Base-by-base conservation (phyloP, 768 basidiomycete genomes). In the Hypholoma fasciculare region DNA sequence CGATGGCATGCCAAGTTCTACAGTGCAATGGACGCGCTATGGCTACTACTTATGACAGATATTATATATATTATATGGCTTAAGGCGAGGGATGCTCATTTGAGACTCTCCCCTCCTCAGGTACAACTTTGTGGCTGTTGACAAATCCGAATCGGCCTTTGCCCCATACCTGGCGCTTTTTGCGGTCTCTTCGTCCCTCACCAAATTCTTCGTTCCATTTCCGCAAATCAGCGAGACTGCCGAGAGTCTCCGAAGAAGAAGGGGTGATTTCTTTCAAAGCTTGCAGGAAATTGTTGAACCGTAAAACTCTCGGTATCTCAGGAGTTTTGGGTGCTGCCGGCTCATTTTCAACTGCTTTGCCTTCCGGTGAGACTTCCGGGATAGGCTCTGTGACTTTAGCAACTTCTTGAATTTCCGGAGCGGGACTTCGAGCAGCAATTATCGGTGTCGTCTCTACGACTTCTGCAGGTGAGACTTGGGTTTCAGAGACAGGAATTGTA, bases 131-230 rank as follows among this genome's bases (percentile, higher is more conserved):
- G 1, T 66, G 65, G 62, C 77, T 74, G 63, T 86, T 78, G 9
- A 84, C 81, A 71, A 96, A 97, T 17, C 95, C 95, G 70, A 98
- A 98, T 48, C 82, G 81, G 57, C 87, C 92, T 65, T 89, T 92
- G 23, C 95, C 96, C 84, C 95, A 94, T 36, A 89, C 87, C 65
- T 87, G 85, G 65, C 82, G 81, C 38, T 83, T 82, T 61, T 77
- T 87, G 52, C 81, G 83, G 38, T 88, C 83, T 61, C 78, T 82
- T 16, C 83, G 75, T 5, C 93, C 94, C 70, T 96, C 94, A 23
- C 96, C 95, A 71, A 94, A 96, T 69, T 96, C 91, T 48, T 95
- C 90, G 60, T 96, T 95, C 93, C 93, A 96, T 74, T 88, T 90
- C 44, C 88, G 82, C 44, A 94, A 75, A 56, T 90, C 89, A 1